Evolutionary conservation across 2,329 filamentous ascomycete genomes (phyloP), one percentile per base, ranked within the genome.

Genomic region (Botrytis paeoniae): DNA sequence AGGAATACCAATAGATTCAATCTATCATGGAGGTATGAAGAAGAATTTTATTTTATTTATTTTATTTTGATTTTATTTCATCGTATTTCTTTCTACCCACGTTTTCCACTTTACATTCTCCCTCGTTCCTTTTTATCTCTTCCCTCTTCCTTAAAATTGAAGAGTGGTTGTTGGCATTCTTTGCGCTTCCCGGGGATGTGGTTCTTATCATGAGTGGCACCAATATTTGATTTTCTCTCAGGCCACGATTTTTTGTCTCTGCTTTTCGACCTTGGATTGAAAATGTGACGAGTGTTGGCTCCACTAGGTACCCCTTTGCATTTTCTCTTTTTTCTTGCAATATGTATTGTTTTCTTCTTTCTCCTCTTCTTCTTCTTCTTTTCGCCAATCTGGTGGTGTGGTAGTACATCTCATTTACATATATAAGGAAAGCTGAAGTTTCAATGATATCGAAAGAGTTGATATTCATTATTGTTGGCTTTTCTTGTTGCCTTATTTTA

Each of bases 1-100:
- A 22, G 43, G 29, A 20, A 41, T 51, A 32, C 29, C 60, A 22
- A 12, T 25, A 41, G 22, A n/a, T 39, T 4, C 2, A 37, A 57
- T 61, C 29, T 32, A 69, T 66, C 64, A 77, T 77, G 75, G 75
- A 77, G 75, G 75, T 76, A 76, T 73, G 75, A 60, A 45, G 25
- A 68, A 39, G 8, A 4, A 12, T 48, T 48, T 48, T 25, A 25
- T 29, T 29, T 54, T 54, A 29, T 5, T 51, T 51, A 6, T 43
- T 43, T 43, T n/a, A n/a, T n/a, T n/a, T n/a, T n/a, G n/a, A 16
- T 43, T 43, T 43, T 1, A 7, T 48, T 25, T 5, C 8, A 12
- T 65, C 57, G 39, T 18, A 25, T 64, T 70, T 29, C 41, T 29
- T 54, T 43, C 32, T 45, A 41, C 22, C 12, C 32, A 45, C 45